phyloP scores from a whole-genome alignment of 495 filamentous ascomycete genomes.

The Aspergillus kassunensis region DNA sequence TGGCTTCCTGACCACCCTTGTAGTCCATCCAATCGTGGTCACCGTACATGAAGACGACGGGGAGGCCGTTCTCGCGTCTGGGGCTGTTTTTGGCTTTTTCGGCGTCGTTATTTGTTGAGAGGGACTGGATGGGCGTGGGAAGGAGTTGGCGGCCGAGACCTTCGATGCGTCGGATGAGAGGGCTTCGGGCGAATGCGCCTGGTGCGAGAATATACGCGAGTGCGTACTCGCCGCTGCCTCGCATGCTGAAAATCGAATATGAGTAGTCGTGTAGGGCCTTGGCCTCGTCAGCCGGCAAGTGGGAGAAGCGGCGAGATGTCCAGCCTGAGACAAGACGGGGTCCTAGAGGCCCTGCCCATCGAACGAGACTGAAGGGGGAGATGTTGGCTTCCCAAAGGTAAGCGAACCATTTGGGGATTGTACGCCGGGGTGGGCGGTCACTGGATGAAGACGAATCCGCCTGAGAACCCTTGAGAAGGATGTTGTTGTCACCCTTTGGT shows the following conservation, averaged over 20 bases:
- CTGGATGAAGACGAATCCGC: slow-evolving; percentile 30
- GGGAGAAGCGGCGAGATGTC: slow-evolving; percentile 88
- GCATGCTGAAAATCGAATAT: slow-evolving; percentile 89
- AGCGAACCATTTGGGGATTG: slow-evolving; percentile 75
- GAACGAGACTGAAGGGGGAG: slow-evolving; percentile 86
- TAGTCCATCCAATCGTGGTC: slow-evolving; percentile 99
- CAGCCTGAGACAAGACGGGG: slow-evolving; percentile 91
- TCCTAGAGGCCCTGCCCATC: slow-evolving; percentile 86
- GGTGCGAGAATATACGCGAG: slow-evolving; percentile 90
- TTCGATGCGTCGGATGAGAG: slow-evolving; percentile 80
- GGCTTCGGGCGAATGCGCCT: slow-evolving; percentile 85
- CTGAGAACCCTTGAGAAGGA: slow-evolving; percentile 51
- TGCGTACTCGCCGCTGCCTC: slow-evolving; percentile 92
- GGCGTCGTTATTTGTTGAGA: neutral
- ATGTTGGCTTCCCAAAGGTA: slow-evolving; percentile 98
- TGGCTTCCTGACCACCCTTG: slow-evolving; percentile 73
- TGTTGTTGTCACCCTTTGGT: slow-evolving; percentile 52
- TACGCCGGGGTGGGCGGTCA: slow-evolving; percentile 51
- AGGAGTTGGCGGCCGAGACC: slow-evolving; percentile 72
- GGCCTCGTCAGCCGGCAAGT: slow-evolving; percentile 76
- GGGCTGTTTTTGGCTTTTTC: slow-evolving; percentile 12
- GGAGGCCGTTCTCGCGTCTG: slow-evolving; percentile 67
- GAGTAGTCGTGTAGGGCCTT: slow-evolving; percentile 85
- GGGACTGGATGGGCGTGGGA: slow-evolving; percentile 10
- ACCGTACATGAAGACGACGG: slow-evolving; percentile 90